Evolutionary conservation across 2,329 filamentous ascomycete genomes (phyloP).

Genomic region (Plectosphaerella sp.): DNA sequence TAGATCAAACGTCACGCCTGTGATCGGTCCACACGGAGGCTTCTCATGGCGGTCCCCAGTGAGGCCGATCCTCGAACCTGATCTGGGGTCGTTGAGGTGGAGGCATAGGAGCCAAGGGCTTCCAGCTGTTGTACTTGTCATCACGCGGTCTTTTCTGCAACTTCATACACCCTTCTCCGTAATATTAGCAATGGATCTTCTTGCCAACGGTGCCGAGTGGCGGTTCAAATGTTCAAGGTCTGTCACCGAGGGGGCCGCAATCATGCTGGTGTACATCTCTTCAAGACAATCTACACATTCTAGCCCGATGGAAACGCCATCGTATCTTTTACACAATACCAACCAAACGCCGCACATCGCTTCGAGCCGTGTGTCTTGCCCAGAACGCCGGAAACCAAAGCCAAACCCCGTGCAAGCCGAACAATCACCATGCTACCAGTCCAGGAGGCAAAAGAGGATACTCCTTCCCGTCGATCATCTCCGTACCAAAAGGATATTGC

Average conservation of each 20-base stretch:
- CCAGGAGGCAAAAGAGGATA: slow-evolving; percentile 33
- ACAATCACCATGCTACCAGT: slow-evolving; percentile 14
- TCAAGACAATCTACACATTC: neutral
- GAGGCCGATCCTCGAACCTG: too few species aligned
- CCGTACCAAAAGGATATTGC: slow-evolving; percentile 27
- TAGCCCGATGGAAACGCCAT: too few species aligned
- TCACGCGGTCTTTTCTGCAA: too few species aligned
- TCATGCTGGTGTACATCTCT: neutral
- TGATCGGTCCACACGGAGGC: neutral
- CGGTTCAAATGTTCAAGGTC: too few species aligned
- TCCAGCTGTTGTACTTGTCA: too few species aligned
- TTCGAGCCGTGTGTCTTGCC: neutral
- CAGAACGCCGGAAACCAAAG: neutral
- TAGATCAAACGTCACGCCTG: neutral
- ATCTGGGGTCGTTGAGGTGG: too few species aligned
- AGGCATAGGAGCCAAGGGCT: too few species aligned
- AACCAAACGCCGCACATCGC: neutral
- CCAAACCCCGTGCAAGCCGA: neutral
- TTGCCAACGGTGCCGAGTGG: neutral
- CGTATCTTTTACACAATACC: neutral
- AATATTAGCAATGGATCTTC: too few species aligned
- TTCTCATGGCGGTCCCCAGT: too few species aligned
- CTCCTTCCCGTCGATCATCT: slow-evolving; percentile 33
- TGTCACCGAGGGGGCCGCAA: too few species aligned
- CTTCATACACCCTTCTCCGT: too few species aligned